Percentiles rank a stretch among this genome's conserved stretches.
phyloP scores from a whole-genome alignment of 352 stramenopile genomes.

The Phytophthora idaei region DNA sequence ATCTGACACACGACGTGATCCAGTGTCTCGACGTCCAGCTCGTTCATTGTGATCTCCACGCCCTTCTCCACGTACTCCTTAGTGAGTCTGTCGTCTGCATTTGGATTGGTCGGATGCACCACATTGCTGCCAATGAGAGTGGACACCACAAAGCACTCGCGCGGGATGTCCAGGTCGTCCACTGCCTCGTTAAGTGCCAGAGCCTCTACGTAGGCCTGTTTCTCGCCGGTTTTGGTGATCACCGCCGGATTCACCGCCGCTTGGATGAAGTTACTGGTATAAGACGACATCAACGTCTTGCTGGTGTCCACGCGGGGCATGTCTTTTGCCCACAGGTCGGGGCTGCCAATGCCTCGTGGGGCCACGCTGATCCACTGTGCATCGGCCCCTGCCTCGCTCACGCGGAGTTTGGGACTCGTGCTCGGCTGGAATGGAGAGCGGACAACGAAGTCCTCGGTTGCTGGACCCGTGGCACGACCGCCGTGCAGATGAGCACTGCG shows the following conservation, averaged over 20 bases:
- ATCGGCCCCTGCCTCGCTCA: conserved; percentile 33
- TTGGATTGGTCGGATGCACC: conserved; percentile 35
- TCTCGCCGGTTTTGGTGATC: conserved; percentile 30
- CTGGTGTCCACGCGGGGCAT: conserved; percentile 67
- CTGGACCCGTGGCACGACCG: conserved; percentile 47
- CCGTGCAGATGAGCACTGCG: conserved; percentile 46
- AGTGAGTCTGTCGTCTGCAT: conserved; percentile 44
- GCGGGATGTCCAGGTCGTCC: conserved; percentile 61
- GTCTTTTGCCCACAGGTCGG: conserved; percentile 72
- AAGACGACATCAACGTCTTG: conserved; percentile 44
- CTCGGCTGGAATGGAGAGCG: conserved; percentile 25
- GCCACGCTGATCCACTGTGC: conserved; percentile 29
- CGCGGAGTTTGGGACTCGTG: conserved; percentile 36
- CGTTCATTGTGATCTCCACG: conserved; percentile 51
- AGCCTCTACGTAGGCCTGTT: conserved; percentile 75
- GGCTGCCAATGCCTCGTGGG: conserved; percentile 58
- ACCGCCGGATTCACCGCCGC: conserved; percentile 56
- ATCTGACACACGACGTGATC: conserved; percentile 72
- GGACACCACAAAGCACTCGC: conserved; percentile 67
- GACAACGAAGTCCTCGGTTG: conserved; percentile 51
- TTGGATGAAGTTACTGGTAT: conserved; percentile 73
- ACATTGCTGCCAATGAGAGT: conserved; percentile 63
- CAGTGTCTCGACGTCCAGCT: conserved; percentile 62
- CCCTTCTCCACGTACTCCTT: conserved; percentile 50
- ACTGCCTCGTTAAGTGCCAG: conserved; percentile 71